A percentile compares a stretch with the other conserved stretches of the same genome.
Evolutionary conservation across 257 asterid species (phyloP).

Genomic region (Solanum boliviense): DNA sequence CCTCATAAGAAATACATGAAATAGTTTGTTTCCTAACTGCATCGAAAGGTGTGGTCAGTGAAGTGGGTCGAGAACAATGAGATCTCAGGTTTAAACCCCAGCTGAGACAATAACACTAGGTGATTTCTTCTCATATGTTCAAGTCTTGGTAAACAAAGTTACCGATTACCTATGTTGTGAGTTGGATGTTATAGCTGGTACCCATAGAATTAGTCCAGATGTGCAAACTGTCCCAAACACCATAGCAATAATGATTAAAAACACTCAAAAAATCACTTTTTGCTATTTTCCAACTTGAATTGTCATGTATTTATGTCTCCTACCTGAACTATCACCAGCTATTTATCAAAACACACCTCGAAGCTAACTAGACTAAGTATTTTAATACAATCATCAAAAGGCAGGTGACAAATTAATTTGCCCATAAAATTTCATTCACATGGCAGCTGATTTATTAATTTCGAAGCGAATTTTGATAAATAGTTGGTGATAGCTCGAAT

Average conservation of each 20-base stretch:
- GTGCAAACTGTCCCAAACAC: not conserved
- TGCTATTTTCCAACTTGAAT: not conserved
- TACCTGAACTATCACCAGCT: not conserved
- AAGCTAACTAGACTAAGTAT: not conserved
- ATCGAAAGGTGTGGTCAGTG: not conserved
- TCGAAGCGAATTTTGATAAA: fast-evolving
- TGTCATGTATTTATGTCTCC: not conserved
- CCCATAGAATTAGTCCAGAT: not conserved
- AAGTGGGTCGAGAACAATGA: not conserved
- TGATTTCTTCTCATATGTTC: not conserved
- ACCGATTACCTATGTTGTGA: not conserved
- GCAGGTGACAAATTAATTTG: not conserved
- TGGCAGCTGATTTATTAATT: not conserved
- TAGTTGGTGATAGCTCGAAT: not conserved
- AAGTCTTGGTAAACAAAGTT: not conserved
- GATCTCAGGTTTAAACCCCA: not conserved
- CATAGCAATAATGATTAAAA: not conserved
- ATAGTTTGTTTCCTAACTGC: not conserved
- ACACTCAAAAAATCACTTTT: not conserved
- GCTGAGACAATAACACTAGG: not conserved
- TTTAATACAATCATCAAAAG: not conserved
- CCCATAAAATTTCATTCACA: not conserved
- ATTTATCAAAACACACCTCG: not conserved
- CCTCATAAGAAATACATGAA: not conserved
- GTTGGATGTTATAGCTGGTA: not conserved